Conservation (phyloP, 192 early-diverging fungal species). For the Umbelopsis sp. region DNA sequence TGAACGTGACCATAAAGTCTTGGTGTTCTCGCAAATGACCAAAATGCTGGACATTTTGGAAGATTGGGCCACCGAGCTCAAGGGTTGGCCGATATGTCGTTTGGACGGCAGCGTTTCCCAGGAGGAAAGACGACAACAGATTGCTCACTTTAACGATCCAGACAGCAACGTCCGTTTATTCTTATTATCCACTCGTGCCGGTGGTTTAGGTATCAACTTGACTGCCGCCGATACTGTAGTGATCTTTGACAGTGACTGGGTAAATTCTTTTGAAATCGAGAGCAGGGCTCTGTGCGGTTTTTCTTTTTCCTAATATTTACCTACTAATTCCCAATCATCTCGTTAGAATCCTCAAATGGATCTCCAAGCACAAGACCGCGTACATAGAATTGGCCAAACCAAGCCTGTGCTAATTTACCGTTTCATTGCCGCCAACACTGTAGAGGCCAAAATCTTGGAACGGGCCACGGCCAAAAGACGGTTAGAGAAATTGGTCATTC, state of each 20-base stretch:
- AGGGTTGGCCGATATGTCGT: slow-evolving; percentile 81
- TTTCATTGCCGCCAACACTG: slow-evolving; percentile 80
- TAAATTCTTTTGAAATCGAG: slow-evolving; percentile 29
- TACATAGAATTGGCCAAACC: slow-evolving; percentile 95
- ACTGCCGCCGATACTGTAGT: slow-evolving; percentile 96
- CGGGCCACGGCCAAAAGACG: slow-evolving; percentile 82
- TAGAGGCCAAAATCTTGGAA: slow-evolving; percentile 84
- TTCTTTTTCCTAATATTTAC: no score
- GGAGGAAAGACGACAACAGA: slow-evolving; percentile 77
- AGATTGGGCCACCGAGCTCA: slow-evolving; percentile 82
- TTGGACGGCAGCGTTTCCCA: slow-evolving; percentile 88
- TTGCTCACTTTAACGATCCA: slow-evolving; percentile 76
- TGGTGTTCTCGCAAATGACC: slow-evolving; percentile 95
- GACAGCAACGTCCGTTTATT: slow-evolving; percentile 69
- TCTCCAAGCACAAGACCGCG: slow-evolving; percentile 95
- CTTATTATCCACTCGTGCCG: slow-evolving; percentile 92
- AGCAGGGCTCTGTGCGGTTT: no score
- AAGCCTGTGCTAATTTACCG: slow-evolving; percentile 92
- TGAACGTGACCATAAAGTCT: slow-evolving; percentile 83
- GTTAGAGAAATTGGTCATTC: slow-evolving; percentile 95
- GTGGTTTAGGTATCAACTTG: slow-evolving; percentile 96
- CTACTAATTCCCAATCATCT: no score
- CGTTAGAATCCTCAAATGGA: slow-evolving; percentile 96
- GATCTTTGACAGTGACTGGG: slow-evolving; percentile 96
- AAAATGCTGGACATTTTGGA: slow-evolving; percentile 90